A percentile compares a stretch with the other conserved stretches of the same genome.
Conservation (phyloP, 441 rosid genomes). For the Adansonia madagascariensis region DNA sequence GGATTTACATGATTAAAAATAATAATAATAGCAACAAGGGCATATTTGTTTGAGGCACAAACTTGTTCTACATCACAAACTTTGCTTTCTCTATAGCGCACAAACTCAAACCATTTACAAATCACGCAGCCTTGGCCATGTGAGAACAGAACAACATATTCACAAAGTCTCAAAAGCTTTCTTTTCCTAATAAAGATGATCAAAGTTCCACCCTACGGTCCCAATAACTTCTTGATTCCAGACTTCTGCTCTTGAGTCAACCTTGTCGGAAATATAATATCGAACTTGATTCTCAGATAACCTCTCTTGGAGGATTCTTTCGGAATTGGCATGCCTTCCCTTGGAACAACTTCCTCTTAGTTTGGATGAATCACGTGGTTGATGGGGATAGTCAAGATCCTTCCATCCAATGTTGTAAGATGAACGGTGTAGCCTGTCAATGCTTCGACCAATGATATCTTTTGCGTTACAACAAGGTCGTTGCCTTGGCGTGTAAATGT, state of each 20-base stretch:
- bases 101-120: not conserved
- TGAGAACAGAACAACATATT: conserved; percentile 4
- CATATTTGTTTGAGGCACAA: too few species aligned
- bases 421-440: conserved; percentile 65
- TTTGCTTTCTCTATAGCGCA: too few species aligned
- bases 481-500: conserved; percentile 71
- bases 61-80: too few species aligned
- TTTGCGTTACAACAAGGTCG: conserved; percentile 63
- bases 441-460: conserved; percentile 73
- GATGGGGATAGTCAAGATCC: conserved; percentile 59
- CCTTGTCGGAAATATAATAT: conserved; percentile 64
- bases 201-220: conserved; percentile 19
- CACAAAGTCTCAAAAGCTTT: not conserved
- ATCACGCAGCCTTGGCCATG: not conserved
- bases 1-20: too few species aligned
- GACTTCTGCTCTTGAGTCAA: conserved; percentile 71
- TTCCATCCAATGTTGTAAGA: conserved; percentile 70
- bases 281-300: conserved; percentile 70
- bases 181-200: not conserved
- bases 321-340: conserved; percentile 81
- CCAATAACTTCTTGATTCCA: conserved; percentile 62
- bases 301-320: conserved; percentile 64
- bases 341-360: conserved; percentile 68
- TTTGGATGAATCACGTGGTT: conserved; percentile 64
- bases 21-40: too few species aligned